phyloP scores from a whole-genome alignment of 441 rosid species.

The Populus hybrid region DNA sequence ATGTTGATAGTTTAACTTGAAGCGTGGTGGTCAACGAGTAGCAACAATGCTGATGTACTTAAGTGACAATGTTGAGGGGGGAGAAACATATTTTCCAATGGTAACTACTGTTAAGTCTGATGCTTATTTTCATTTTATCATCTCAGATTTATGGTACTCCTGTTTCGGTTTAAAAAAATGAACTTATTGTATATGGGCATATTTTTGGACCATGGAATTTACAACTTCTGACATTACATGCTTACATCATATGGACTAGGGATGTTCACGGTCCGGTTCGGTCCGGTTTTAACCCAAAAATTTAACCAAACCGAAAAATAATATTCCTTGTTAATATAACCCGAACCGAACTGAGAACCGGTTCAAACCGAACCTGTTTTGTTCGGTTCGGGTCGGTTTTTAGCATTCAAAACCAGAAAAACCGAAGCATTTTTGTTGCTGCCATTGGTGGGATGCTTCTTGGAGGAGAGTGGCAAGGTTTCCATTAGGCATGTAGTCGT shows the following conservation, averaged over 20 bases:
- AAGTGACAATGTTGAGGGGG: slow-evolving; percentile 85
- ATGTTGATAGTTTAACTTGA: slow-evolving; percentile 66
- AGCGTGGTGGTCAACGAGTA: slow-evolving; percentile 90
- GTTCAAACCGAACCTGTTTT: no score
- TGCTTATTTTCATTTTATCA: not conserved
- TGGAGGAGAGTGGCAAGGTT: slow-evolving; percentile 89
- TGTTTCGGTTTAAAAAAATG: not conserved
- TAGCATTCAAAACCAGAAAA: no score
- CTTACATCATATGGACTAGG: not conserved
- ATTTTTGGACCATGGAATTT: not conserved
- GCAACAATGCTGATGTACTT: slow-evolving; percentile 96
- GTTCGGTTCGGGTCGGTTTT: no score
- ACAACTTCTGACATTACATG: not conserved
- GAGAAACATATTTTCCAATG: slow-evolving; percentile 95
- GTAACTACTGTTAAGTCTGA: slow-evolving; percentile 31
- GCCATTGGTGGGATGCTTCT: slow-evolving; percentile 81
- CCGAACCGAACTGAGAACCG: no score
- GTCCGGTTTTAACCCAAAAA: no score
- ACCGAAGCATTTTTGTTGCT: no score
- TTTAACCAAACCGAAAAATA: no score
- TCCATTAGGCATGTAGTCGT: slow-evolving; percentile 98
- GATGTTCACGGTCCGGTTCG: no score
- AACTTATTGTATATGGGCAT: not conserved
- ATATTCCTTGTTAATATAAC: no score
- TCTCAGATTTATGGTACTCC: not conserved